These are phyloP conservation scores for Chytriomyces confervae DNA, from an alignment of 192 early-diverging fungal genomes.

Conservation along the genomic window DNA sequence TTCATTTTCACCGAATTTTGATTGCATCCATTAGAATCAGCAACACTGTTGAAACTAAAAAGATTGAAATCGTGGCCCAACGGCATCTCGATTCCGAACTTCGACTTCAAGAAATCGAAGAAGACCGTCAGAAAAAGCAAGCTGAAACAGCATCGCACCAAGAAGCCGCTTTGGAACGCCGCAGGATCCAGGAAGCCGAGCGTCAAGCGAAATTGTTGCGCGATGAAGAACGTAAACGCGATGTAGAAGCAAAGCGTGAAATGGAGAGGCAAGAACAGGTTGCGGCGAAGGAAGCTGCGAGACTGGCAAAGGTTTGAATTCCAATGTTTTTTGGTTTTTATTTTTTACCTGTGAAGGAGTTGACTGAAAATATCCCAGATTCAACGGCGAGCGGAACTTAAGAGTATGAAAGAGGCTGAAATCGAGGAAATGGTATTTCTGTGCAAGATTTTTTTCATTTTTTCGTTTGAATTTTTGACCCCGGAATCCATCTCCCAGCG, in stretches of 20 bases:
- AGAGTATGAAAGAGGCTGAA: constrained; percentile 36
- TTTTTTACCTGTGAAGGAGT: neutral
- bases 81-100: constrained; percentile 40
- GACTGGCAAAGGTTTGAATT: constrained; percentile 35
- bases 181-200: constrained; percentile 34
- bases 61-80: constrained; percentile 41
- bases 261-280: constrained; percentile 22
- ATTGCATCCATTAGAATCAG: neutral
- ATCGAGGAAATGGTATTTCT: constrained; percentile 26
- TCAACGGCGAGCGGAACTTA: constrained; percentile 19
- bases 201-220: constrained; percentile 27
- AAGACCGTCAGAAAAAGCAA: constrained; percentile 30
- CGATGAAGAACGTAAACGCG: constrained; percentile 38
- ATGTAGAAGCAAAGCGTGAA: constrained; percentile 37
- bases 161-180: constrained; percentile 43
- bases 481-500: constrained; percentile 13
- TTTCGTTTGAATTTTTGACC: constrained; percentile 1
- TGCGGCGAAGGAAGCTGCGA: constrained; percentile 35
- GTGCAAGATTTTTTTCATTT: neutral
- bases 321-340: neutral
- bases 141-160: constrained; percentile 32
- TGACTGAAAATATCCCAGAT: constrained; percentile 10
- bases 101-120: constrained; percentile 33
- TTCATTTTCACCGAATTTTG: too few species aligned
- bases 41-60: constrained; percentile 37